phyloP scores from a whole-genome alignment of 2,329 filamentous ascomycete genomes.

The Pseudocercospora ulei region DNA sequence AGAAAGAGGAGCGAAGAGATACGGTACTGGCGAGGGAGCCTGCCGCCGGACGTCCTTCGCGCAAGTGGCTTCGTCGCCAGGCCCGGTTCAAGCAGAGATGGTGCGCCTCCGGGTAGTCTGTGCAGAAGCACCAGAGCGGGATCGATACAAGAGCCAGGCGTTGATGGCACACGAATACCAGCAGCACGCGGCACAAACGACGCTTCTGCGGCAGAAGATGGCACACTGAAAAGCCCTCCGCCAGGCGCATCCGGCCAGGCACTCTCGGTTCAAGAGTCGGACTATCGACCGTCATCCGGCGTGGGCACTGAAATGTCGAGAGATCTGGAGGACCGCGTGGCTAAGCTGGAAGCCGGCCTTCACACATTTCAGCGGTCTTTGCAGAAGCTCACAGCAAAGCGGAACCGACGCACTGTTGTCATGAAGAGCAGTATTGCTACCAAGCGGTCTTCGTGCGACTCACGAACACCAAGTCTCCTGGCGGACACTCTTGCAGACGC shows the following conservation, averaged over 20 bases:
- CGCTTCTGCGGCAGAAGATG: conserved; percentile 10
- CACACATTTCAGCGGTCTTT: conserved; percentile 32
- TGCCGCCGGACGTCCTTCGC: conserved; percentile 26
- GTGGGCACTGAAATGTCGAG: conserved; percentile 19
- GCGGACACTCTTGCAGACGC: conserved; percentile 27
- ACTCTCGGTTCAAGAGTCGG: conserved; percentile 13
- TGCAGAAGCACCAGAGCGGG: conserved; percentile 1
- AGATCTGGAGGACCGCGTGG: conserved; percentile 34
- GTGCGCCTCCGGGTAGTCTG: conserved; percentile 1
- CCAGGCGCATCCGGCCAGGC: conserved; percentile 10
- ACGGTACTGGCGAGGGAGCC: conserved; percentile 33
- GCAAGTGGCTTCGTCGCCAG: conserved; percentile 26
- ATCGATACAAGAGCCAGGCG: conserved; percentile 2
- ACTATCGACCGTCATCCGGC: conserved; percentile 15
- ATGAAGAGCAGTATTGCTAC: conserved; percentile 22
- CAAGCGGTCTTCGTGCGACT: conserved; percentile 18
- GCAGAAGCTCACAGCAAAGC: conserved; percentile 29
- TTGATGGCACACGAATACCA: conserved; percentile 4
- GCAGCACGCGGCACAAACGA: conserved; percentile 1
- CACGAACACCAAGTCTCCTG: conserved; percentile 32
- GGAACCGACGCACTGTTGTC: conserved; percentile 30
- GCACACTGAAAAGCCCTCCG: conserved; percentile 19
- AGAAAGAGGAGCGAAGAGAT: conserved; percentile 34
- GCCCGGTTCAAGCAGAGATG: conserved; percentile 6
- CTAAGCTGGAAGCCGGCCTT: conserved; percentile 32